phyloP scores from a whole-genome alignment of 1,284 basidiomycete species.

The Austropuccinia psidii region DNA sequence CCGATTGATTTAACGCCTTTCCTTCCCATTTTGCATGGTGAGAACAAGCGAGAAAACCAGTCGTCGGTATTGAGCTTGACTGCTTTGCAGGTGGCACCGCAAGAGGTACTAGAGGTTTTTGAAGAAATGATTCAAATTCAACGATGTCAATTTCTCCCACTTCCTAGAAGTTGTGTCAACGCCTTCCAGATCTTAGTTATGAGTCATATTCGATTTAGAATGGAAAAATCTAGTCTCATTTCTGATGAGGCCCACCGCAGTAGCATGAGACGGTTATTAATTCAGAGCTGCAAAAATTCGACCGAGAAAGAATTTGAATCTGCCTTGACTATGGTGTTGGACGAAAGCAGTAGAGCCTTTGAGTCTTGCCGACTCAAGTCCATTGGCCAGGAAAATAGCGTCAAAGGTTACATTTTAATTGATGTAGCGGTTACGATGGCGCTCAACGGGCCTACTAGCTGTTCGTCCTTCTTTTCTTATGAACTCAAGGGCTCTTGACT shows the following conservation, averaged over 20 bases:
- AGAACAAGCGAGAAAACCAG: not conserved
- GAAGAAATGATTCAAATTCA: conserved; percentile 33
- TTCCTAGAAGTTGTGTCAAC: not conserved
- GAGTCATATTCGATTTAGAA: not conserved
- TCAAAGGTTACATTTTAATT: not conserved
- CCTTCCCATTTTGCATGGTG: not conserved
- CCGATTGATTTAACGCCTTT: not conserved
- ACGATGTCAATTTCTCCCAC: not conserved
- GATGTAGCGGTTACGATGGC: not conserved
- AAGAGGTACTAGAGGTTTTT: conserved; percentile 11
- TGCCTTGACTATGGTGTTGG: not conserved
- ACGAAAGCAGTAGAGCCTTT: not conserved
- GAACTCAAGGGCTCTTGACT: no score
- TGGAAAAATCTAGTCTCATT: not conserved
- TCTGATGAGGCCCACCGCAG: not conserved
- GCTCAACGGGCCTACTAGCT: no score
- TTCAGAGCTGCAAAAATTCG: conserved; percentile 11
- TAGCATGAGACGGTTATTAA: not conserved
- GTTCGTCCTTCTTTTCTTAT: no score
- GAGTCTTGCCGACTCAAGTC: not conserved
- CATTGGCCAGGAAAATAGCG: not conserved
- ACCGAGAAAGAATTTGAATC: not conserved
- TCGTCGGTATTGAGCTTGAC: conserved; percentile 7
- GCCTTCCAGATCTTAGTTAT: conserved; percentile 13
- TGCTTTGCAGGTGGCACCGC: no score